Base-by-base conservation (phyloP, 306 rosid species). In the Prunus armeniaca region DNA sequence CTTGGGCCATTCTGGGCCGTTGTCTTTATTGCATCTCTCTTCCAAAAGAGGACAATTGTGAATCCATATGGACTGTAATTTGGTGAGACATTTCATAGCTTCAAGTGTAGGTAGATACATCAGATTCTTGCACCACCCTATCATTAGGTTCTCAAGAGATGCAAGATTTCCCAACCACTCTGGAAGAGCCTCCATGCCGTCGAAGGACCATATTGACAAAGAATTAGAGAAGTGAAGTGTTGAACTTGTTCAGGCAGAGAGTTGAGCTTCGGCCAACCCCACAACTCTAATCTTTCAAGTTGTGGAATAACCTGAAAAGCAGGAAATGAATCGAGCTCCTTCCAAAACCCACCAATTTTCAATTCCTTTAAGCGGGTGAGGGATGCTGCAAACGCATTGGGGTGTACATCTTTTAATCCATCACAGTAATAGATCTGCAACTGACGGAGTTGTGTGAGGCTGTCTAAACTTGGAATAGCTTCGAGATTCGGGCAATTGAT, bases 41-140 rank as follows among this genome's bases (percentile, higher is more conserved):
- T 32, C 0, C 12, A 65, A 27, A 9, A 18, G 3, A 2, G 69
- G 69, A 32, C 69, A 65, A 0, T 0, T 0, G 9, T 0, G 0
- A 19, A 64, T 1, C 0, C 0, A 0, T 9, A 64, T 0, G 0
- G 0, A 0, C 0, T 3, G 0, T 18, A 64, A 30, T 64, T 64
- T 18, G 25, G 47, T 9, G 17, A 64, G 69, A 47, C 49, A 19
- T 32, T 30, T 38, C 69, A 34, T 34, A 13, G 69, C 69, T 65
- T 4, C 25, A 2, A 18, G 4, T 9, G 69, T 0, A 34, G 69
- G 69, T 64, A 64, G 49, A 32, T 3, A 18, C 49, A 8, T 64
- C 8, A 64, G 2, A 64, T 17, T 30, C 47, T 1, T 0, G 69
- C 69, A 64, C 0, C 0, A 0, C 27, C 0, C 0, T 8, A 9